phyloP scores from a whole-genome alignment of 495 filamentous ascomycete genomes.

The Paragyromitra xinjiangensis region DNA sequence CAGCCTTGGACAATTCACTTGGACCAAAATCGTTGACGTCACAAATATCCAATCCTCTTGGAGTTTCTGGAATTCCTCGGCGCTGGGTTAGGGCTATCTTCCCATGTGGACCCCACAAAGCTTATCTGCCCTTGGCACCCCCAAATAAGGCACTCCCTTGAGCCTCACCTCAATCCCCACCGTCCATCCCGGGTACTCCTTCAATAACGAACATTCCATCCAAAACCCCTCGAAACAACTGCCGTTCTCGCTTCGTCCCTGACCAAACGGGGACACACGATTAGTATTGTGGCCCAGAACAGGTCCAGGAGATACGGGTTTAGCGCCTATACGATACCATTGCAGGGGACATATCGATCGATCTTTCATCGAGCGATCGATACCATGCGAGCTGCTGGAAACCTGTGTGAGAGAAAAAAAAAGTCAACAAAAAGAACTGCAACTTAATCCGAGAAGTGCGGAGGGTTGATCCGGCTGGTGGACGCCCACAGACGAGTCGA shows the following conservation, averaged over 20 bases:
- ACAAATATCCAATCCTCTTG: conserved; percentile 8
- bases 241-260: conserved; percentile 41
- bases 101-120: conserved; percentile 1
- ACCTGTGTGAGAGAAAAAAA: conserved; percentile 6
- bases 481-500: background rate
- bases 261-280: conserved; percentile 19
- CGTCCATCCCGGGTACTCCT: conserved; percentile 5
- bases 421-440: conserved; percentile 25
- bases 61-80: background rate
- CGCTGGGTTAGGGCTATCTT: conserved; percentile 25
- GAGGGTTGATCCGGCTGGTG: conserved; percentile 36
- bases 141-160: conserved; percentile 2
- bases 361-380: conserved; percentile 52
- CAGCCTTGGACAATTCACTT: background rate
- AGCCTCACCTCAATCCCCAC: conserved; percentile 20
- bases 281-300: conserved; percentile 27
- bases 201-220: conserved; percentile 24
- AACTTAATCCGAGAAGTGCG: conserved; percentile 38
- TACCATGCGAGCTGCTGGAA: conserved; percentile 52
- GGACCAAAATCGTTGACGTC: conserved; percentile 26
- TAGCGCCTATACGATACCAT: conserved; percentile 47
- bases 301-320: conserved; percentile 48
- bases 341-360: conserved; percentile 50
- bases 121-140: conserved; percentile 43
- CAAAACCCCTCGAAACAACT: conserved; percentile 26